A percentile compares a stretch with the other conserved stretches of the same genome.
These are phyloP conservation scores for Pneumocystis carinii DNA, from an alignment of 1,139 yeast species.

Conservation along the genomic window DNA sequence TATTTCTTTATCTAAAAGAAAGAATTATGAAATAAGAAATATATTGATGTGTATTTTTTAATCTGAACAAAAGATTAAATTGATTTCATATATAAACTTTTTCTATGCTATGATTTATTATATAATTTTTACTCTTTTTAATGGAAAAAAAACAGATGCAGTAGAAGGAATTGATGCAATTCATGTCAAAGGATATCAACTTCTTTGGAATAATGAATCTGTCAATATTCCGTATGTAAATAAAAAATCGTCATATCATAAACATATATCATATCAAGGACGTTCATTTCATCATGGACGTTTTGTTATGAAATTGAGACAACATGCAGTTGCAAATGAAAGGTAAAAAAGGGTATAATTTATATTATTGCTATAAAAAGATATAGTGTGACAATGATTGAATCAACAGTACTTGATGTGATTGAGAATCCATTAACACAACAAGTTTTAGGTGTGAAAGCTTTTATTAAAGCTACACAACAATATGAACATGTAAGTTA, in stretches of 20 bases:
- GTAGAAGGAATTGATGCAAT: slow-evolving; percentile 71
- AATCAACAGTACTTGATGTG: slow-evolving; percentile 64
- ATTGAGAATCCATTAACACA: slow-evolving; percentile 37
- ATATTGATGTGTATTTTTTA: no score
- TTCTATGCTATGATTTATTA: neutral
- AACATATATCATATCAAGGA: slow-evolving; percentile 22
- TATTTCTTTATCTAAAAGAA: no score
- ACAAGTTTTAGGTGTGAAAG: slow-evolving; percentile 51
- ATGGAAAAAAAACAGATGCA: slow-evolving; percentile 29
- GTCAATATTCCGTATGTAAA: slow-evolving; percentile 44
- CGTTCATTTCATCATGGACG: slow-evolving; percentile 87
- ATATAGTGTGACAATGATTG: slow-evolving; percentile 44
- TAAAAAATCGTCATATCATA: neutral
- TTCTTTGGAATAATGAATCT: slow-evolving; percentile 44
- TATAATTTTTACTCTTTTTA: neutral
- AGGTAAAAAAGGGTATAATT: neutral
- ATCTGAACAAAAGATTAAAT: neutral
- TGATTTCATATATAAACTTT: neutral
- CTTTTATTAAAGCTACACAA: neutral
- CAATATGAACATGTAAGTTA: slow-evolving; percentile 10
- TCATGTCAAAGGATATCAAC: slow-evolving; percentile 64
- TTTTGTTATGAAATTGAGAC: slow-evolving; percentile 61
- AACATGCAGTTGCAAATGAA: slow-evolving; percentile 35
- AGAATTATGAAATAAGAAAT: no score
- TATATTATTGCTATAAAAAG: slow-evolving; percentile 12